Base-by-base conservation (phyloP, 1,139 yeast species). In the Diutina rugosa region DNA sequence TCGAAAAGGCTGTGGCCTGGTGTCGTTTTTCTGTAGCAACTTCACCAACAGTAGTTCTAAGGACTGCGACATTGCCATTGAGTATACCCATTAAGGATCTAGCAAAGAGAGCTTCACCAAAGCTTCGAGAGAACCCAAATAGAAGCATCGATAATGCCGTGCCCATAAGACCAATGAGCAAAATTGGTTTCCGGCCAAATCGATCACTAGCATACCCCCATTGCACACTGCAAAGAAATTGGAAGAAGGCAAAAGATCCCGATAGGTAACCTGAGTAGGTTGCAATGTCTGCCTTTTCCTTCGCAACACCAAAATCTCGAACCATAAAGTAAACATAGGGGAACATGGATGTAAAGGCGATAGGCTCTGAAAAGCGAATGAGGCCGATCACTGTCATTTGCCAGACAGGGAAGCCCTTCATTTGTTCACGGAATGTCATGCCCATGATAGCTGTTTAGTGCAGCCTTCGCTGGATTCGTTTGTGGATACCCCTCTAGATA, bases 261-360 rank as follows among this genome's bases (percentile, higher is more conserved):
- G 61, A 62, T 18, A 61, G 56, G 32, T 60, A 58, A 9, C 63
- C 63, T 6, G 63, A 58, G 56, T 59, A 61, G 6, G 56, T 56
- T 46, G 60, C 58, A 44, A 61, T 59, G 28, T 61, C 59, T 9
- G 61, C 56, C n/a, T 61, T 59, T 46, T 57, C 59, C 3, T 59
- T 47, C 12, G 63, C 58, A 49, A 61, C 46, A 49, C 57, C 58
- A 46, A 61, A 61, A 35, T 61, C 62, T 7, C 62, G 59, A 35
- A 61, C 58, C 63, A 61, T 61, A 54, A 61, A 61, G 46, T 61
- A 61, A 2, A 61, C 57, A 56, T 61, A 61, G 14, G 63, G 63
- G 55, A 61, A 61, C 14, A 61, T 59, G 48, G 62, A 59, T 18
- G 63, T 61, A 60, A 61, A 61, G 14, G 62, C 55, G 56, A 61